phyloP scores from a whole-genome alignment of 2,329 filamentous ascomycete genomes.

The Leptographium procerum region DNA sequence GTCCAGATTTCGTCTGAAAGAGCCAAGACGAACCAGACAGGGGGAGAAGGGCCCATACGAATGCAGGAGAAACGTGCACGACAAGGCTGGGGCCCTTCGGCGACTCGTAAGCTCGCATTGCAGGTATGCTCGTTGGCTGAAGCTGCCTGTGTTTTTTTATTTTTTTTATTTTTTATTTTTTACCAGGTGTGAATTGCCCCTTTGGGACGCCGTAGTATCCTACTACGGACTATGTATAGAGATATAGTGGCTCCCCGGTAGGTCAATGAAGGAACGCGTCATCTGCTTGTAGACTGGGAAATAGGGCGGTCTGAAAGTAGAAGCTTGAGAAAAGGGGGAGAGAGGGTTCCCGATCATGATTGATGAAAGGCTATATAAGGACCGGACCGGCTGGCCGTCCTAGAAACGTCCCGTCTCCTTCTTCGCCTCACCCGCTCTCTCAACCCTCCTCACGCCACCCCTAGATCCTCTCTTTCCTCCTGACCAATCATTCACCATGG shows the following conservation, averaged over 20 bases:
- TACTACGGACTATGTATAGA: too few species aligned
- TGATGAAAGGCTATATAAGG: not conserved
- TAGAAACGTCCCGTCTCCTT: not conserved
- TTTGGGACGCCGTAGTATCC: too few species aligned
- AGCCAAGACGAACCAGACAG: too few species aligned
- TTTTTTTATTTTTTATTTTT: too few species aligned
- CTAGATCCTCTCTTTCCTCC: not conserved
- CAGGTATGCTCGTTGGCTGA: not conserved
- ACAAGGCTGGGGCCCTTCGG: not conserved
- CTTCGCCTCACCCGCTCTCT: not conserved
- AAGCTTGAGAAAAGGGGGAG: not conserved
- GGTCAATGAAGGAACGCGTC: not conserved
- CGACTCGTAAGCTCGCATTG: not conserved
- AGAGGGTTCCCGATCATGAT: not conserved
- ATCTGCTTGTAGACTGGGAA: not conserved
- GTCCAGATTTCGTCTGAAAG: not conserved
- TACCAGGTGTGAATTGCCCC: too few species aligned
- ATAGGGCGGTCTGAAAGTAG: not conserved
- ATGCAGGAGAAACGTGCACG: not conserved
- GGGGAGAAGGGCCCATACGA: too few species aligned
- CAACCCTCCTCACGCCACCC: not conserved
- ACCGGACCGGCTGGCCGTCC: too few species aligned
- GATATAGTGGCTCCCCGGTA: not conserved
- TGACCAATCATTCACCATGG: constrained; percentile 5
- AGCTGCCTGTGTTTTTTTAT: too few species aligned